These are phyloP conservation scores for Ambrosia artemisiifolia DNA, from an alignment of 129 eudicot species.

Conservation along the genomic window DNA sequence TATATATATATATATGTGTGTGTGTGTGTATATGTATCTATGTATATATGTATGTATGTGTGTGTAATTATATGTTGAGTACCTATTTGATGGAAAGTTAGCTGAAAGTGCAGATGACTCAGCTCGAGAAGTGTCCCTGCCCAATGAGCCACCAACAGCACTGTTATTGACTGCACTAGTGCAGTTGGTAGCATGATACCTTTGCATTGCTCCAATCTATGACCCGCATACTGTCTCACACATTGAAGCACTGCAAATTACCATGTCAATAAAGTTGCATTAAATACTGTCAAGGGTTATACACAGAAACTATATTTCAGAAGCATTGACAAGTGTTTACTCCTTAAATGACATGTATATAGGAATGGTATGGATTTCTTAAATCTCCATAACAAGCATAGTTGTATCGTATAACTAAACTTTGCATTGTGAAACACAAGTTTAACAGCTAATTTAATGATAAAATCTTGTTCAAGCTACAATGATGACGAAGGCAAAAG, in stretches of 20 bases:
- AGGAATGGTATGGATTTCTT: neutral
- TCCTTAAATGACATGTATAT: neutral
- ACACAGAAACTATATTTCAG: neutral
- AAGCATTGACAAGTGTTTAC: neutral
- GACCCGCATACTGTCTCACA: slow-evolving; percentile 89
- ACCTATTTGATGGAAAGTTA: slow-evolving; percentile 62
- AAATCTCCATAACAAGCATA: slow-evolving; percentile 1
- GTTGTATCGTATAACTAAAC: neutral
- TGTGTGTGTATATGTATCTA: too few relatives aligned
- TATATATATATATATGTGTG: too few relatives aligned
- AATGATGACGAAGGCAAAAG: neutral
- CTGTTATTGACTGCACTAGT: slow-evolving; percentile 94
- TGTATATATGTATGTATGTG: too few relatives aligned
- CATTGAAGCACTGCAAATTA: slow-evolving; percentile 50
- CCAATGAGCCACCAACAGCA: slow-evolving; percentile 63
- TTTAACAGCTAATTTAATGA: slow-evolving; percentile 9
- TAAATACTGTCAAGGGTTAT: neutral
- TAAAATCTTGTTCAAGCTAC: neutral
- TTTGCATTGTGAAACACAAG: slow-evolving; percentile 10
- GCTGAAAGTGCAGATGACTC: slow-evolving; percentile 65
- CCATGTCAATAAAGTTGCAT: slow-evolving; percentile 29
- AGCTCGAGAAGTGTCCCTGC: slow-evolving; percentile 69
- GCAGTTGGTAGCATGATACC: slow-evolving; percentile 93
- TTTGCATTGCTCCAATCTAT: slow-evolving; percentile 92
- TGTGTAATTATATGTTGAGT: slow-evolving; percentile 1